Base-by-base conservation (phyloP, 2,329 filamentous ascomycete species). In the Microdochium paspali region DNA sequence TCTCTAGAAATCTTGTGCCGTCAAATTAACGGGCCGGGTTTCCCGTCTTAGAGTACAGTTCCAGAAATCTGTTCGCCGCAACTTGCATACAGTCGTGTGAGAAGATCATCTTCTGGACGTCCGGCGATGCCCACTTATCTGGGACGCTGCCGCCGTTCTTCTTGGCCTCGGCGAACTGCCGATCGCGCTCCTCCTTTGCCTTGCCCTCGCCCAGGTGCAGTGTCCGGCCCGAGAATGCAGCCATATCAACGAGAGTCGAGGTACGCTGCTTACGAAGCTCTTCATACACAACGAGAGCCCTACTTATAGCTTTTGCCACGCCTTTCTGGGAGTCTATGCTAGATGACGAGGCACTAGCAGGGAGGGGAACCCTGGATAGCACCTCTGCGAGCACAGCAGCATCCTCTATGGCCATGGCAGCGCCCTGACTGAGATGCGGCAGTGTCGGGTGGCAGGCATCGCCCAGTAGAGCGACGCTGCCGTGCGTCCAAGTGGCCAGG, bases 101-200 rank as follows among this genome's bases (percentile, higher is more conserved):
- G 62, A 85, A 85, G 50, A 85, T 77, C 71, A 77, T 76, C 61
- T 75, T 72, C 63, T 85, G 82, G 39, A 85, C 79, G 56, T 85
- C 81, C 10, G 80, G 79, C 61, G 82, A 83, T 3, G 80, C 80
- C 82, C 82, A 85, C 66, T 84, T 85, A 64, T 85, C 82, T 2
- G 80, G 80, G 50, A 76, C 76, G 48, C 66, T 66, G 47, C 61
- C 72, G 51, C 64, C 70, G 58, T 71, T 74, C 54, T 67, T 58
- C 52, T 68, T 71, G 51, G 76, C 68, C 46, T 73, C 67, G 39
- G 71, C 73, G 59, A 82, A 79, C 64, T 71, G 68, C 47, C 66
- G 69, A 55, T 82, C 79, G 30, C 79, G 69, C 65, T 80, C 76
- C 59, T 79, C 74, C 56, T 75, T 76, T 24, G 76, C 77, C 53